phyloP scores from a whole-genome alignment of 192 early-diverging fungal species.

The Linnemannia exigua region DNA sequence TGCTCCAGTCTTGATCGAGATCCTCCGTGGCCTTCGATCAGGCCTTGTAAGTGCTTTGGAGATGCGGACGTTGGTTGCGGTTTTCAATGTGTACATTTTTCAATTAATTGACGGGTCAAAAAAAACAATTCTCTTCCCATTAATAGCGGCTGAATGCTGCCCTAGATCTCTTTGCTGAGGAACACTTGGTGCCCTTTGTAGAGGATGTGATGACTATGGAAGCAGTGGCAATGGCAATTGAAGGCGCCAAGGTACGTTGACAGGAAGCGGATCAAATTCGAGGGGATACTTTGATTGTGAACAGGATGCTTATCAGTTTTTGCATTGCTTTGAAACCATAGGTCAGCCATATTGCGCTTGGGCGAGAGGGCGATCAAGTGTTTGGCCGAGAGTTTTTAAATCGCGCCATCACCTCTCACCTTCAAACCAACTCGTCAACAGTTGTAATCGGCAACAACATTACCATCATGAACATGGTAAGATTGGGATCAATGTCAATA shows the following conservation, averaged over 20 bases:
- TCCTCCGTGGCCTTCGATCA: conserved; percentile 52
- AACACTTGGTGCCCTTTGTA: conserved; percentile 63
- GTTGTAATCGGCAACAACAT: conserved; percentile 65
- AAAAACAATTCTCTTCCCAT: neutral
- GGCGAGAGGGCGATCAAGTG: conserved; percentile 53
- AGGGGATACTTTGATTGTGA: neutral
- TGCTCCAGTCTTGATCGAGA: conserved; percentile 61
- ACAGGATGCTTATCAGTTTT: neutral
- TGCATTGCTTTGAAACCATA: conserved; percentile 2
- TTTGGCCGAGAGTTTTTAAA: conserved; percentile 61
- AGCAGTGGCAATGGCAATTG: conserved; percentile 64
- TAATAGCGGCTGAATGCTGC: conserved; percentile 42
- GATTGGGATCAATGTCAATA: neutral
- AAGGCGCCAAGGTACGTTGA: conserved; percentile 62
- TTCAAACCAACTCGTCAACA: conserved; percentile 65
- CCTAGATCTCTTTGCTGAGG: conserved; percentile 60
- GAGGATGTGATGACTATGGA: conserved; percentile 67
- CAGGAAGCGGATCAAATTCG: too few relatives aligned
- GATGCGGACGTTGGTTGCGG: neutral
- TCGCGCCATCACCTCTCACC: conserved; percentile 65
- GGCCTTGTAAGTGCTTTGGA: conserved; percentile 35
- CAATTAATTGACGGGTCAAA: neutral
- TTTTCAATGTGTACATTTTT: neutral
- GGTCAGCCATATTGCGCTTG: conserved; percentile 65
- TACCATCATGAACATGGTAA: conserved; percentile 69